phyloP scores from a whole-genome alignment of 2,329 filamentous ascomycete species.

The Raffaelea deltoideospora region DNA sequence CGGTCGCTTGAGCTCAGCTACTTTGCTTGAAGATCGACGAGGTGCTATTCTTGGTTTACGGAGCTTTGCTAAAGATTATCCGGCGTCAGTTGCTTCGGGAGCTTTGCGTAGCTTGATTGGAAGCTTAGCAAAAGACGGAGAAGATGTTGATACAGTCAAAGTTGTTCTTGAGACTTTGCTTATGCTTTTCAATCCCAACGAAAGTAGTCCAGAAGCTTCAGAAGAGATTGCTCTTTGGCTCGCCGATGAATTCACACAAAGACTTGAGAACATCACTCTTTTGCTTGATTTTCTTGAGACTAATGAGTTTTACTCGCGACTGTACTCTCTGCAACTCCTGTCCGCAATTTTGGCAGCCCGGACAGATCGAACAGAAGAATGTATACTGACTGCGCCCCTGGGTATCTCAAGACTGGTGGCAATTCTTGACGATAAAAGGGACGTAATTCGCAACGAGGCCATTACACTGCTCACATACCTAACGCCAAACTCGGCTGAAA shows the following conservation, averaged over 20 bases:
- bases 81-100: conserved; percentile 86
- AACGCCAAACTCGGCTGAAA: conserved; percentile 70
- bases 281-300: conserved; percentile 81
- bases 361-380: conserved; percentile 86
- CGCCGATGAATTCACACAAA: conserved; percentile 94
- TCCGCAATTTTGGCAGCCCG: conserved; percentile 72
- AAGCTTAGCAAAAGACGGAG: conserved; percentile 70
- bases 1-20: conserved; percentile 74
- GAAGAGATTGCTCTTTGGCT: conserved; percentile 94
- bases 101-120: conserved; percentile 79
- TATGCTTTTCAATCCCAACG: conserved; percentile 69
- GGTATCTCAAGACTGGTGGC: conserved; percentile 78
- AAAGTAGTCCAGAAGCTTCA: conserved; percentile 72
- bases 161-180: conserved; percentile 87
- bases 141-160: conserved; percentile 94
- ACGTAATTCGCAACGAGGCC: conserved; percentile 78
- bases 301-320: conserved; percentile 73
- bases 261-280: conserved; percentile 89
- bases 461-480: conserved; percentile 77
- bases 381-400: conserved; percentile 74
- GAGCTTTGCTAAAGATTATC: conserved; percentile 93
- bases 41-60: conserved; percentile 84
- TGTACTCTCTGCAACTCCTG: conserved; percentile 83
- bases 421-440: conserved; percentile 68
- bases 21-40: conserved; percentile 83